phyloP scores from a whole-genome alignment of 2,329 filamentous ascomycete species.

The Aspergillus uvarum region DNA sequence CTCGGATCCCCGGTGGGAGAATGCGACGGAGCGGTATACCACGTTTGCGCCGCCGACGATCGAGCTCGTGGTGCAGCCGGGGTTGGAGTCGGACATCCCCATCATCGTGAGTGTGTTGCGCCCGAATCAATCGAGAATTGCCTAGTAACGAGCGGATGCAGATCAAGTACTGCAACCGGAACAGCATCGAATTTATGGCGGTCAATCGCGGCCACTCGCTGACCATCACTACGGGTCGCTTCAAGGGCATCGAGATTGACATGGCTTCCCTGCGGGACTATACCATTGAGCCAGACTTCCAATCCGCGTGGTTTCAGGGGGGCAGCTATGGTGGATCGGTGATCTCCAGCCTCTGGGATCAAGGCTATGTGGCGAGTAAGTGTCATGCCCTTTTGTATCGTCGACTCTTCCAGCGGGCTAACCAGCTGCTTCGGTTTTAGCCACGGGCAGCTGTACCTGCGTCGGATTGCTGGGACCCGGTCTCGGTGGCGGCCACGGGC shows the following conservation, averaged over 20 bases:
- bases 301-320: background rate
- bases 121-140: background rate
- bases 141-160: background rate
- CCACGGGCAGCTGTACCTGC: conserved; percentile 1
- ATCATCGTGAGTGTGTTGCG: background rate
- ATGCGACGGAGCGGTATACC: background rate
- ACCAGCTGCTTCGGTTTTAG: background rate
- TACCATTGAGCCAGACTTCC: background rate
- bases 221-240: background rate
- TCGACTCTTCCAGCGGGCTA: background rate
- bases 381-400: no score
- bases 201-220: background rate
- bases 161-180: conserved; percentile 1
- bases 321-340: background rate
- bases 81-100: background rate
- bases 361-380: background rate
- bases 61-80: background rate
- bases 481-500: conserved; percentile 56
- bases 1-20: background rate
- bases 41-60: background rate
- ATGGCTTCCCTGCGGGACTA: background rate
- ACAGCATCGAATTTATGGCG: background rate
- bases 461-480: background rate
- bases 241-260: background rate
- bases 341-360: background rate